These are phyloP conservation scores for Malbranchea zuffiana DNA, from an alignment of 2,329 filamentous ascomycete species.

Conservation along the genomic window DNA sequence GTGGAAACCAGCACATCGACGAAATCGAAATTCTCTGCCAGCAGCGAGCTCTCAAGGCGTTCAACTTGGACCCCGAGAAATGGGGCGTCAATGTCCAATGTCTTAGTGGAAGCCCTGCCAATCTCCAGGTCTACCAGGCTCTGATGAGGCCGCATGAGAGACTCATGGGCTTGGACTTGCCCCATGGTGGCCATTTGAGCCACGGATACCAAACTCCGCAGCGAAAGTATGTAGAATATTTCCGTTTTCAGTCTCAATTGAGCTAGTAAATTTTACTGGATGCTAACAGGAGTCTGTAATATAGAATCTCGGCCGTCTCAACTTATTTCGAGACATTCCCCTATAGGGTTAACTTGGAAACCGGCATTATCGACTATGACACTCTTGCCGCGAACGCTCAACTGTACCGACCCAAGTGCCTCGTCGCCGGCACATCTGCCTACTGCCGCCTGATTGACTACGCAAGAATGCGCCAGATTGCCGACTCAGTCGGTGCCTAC, in stretches of 20 bases:
- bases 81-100: slow-evolving; percentile 99
- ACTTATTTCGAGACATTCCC: slow-evolving; percentile 98
- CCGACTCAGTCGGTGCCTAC: slow-evolving; percentile 85
- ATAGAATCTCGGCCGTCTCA: slow-evolving; percentile 85
- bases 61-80: slow-evolving; percentile 72
- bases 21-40: slow-evolving; percentile 93
- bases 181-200: slow-evolving; percentile 88
- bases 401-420: slow-evolving; percentile 88
- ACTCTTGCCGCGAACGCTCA: slow-evolving; percentile 76
- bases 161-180: slow-evolving; percentile 92
- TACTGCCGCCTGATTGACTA: slow-evolving; percentile 97
- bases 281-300: slow-evolving; percentile 6
- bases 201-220: slow-evolving; percentile 95
- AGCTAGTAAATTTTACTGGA: neutral
- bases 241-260: neutral
- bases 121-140: slow-evolving; percentile 95
- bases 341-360: slow-evolving; percentile 81
- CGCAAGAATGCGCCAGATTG: slow-evolving; percentile 77
- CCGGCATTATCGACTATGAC: slow-evolving; percentile 90
- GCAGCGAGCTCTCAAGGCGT: slow-evolving; percentile 80
- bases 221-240: slow-evolving; percentile 61
- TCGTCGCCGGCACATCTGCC: slow-evolving; percentile 87
- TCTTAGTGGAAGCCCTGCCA: slow-evolving; percentile 84
- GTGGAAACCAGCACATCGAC: slow-evolving; percentile 98
- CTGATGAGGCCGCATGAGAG: slow-evolving; percentile 86